Evolutionary conservation across 805 yeast genomes (phyloP).

Genomic region (Kluyveromyces lactis): DNA sequence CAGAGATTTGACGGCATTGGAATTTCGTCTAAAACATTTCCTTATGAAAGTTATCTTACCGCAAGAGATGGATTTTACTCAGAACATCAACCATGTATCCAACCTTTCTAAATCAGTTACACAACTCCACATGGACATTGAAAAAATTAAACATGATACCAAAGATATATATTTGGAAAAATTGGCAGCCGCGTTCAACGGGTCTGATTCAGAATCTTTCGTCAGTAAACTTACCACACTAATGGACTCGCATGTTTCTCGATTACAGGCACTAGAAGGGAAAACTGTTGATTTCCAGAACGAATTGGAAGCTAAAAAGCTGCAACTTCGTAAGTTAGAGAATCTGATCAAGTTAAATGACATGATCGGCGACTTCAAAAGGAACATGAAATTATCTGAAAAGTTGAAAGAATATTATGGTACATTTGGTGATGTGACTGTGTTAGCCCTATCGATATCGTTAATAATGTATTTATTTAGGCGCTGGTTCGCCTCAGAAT

Average conservation of each 20-base stretch:
- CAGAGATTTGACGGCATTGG: constrained; percentile 17
- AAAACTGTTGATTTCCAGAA: constrained; percentile 19
- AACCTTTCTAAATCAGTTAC: constrained; percentile 20
- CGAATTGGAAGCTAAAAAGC: constrained; percentile 18
- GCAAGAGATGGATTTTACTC: constrained; percentile 24
- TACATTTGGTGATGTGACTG: constrained; percentile 4
- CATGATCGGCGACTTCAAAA: constrained; percentile 11
- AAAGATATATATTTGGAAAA: constrained; percentile 21
- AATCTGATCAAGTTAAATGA: constrained; percentile 15
- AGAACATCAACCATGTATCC: constrained; percentile 21
- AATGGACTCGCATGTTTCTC: constrained; percentile 13
- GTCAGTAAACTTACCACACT: constrained; percentile 10
- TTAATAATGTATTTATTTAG: constrained; percentile 2
- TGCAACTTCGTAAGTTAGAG: constrained; percentile 22
- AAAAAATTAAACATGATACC: constrained; percentile 22
- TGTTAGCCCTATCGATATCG: constrained; percentile 1
- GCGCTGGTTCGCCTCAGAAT: constrained; percentile 2
- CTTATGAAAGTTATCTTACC: constrained; percentile 17
- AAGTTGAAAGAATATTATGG: constrained; percentile 11
- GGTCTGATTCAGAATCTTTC: constrained; percentile 22
- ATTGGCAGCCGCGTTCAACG: constrained; percentile 24
- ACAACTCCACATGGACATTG: constrained; percentile 19
- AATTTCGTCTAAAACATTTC: constrained; percentile 15
- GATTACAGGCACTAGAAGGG: constrained; percentile 23
- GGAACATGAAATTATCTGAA: constrained; percentile 12